A percentile compares a stretch with the other conserved stretches of the same genome.
These are phyloP conservation scores for Hyaloscypha bicolor DNA, from an alignment of 495 filamentous ascomycete genomes.

Conservation along the genomic window DNA sequence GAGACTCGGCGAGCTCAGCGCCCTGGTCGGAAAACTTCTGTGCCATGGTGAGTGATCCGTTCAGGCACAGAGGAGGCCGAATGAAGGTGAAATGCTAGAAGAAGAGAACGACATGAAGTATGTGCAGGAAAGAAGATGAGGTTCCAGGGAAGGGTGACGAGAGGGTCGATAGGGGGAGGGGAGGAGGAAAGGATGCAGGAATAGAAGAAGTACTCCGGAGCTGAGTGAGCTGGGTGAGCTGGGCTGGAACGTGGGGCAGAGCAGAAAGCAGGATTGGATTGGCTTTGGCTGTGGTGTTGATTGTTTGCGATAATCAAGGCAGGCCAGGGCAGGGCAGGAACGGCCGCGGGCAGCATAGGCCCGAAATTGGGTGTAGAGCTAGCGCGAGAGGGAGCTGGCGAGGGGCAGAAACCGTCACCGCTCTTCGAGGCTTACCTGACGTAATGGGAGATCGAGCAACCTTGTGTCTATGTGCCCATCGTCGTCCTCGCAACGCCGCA, in stretches of 20 bases:
- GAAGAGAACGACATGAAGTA: constrained; percentile 13
- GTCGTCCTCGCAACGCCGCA: neutral
- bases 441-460: neutral
- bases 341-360: neutral
- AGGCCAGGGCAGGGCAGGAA: neutral
- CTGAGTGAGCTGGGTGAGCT: neutral
- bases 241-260: constrained; percentile 6
- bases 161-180: neutral
- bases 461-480: neutral
- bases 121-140: neutral
- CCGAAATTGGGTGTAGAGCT: neutral
- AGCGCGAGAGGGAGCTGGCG: neutral
- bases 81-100: neutral
- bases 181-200: neutral
- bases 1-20: constrained; percentile 21
- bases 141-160: neutral
- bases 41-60: constrained; percentile 24
- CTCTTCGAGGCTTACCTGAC: too few species aligned
- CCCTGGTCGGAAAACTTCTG: constrained; percentile 24
- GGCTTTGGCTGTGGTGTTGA: neutral
- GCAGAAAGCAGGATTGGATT: constrained; percentile 15
- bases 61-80: neutral
- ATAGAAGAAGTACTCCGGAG: neutral
- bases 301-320: neutral
- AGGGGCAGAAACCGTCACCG: too few species aligned